Base-by-base conservation (phyloP, 164 flowering plant genomes). In the Magnolia kwangsiensis region DNA sequence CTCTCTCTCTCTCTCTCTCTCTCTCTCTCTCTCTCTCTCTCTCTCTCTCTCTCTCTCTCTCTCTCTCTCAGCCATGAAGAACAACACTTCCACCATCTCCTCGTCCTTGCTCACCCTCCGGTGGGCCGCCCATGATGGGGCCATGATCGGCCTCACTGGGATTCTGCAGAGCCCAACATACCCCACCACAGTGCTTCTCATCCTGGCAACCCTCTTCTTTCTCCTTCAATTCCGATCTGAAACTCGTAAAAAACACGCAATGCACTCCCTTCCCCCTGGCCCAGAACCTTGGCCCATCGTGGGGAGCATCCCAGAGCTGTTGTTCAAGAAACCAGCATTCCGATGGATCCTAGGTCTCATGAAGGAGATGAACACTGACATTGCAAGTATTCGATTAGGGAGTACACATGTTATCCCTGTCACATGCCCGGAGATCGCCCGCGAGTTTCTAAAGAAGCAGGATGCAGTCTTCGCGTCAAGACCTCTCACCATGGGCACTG, bases 381-480 rank as follows among this genome's bases (percentile, higher is more conserved):
- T 78, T 13, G 72, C 79, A 23, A 78, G 85, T 21, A 64, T 83
- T 24, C 77, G 80, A 10, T 68, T 83, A 0, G 80, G 83, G 4
- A 64, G 51, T 0, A 67, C 69, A 16, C 83, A 81, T 72, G 76
- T 83, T 16, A 74, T 83, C 24, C 72, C 77, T 10, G 85, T 85
- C 11, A 82, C 72, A 1, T 77, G 78, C 51, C 86, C 85, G 11
- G 75, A 77, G 61, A 75, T 85, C 16, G 82, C 75, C 1, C 66
- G 75, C 0, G 82, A 82, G 16, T 80, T 85, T 64, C 77, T 85
- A 73, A 80, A 74, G 73, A 75, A 82, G 37, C 73, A 85, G 20
- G 88, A 85, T 51, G 74, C 75, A 0, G 45, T 71, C 10, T 85
- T 85, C 16, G 81, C 84, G 0, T 80, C 83, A 0, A 75, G 88